Conservation (phyloP, 306 rosid genomes). For the Morella rubra region DNA sequence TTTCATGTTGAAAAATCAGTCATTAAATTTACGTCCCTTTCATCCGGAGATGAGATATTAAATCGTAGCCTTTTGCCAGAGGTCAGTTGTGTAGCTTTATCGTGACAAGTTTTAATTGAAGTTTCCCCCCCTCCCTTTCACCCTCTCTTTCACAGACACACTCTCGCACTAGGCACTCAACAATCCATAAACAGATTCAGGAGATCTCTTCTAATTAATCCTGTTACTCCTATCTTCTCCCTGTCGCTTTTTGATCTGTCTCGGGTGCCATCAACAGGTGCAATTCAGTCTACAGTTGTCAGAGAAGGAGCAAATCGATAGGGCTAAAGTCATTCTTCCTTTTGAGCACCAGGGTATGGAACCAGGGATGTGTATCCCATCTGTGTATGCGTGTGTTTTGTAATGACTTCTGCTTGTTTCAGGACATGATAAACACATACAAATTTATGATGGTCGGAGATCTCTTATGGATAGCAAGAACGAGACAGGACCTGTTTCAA, state of each 20-base stretch:
- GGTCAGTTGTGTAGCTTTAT: constrained; percentile 49
- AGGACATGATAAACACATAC: constrained; percentile 79
- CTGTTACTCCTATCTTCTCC: neutral
- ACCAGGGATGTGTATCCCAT: constrained; percentile 8
- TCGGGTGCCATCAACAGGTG: constrained; percentile 48
- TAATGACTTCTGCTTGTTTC: constrained; percentile 17
- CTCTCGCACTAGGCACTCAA: neutral
- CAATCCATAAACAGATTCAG: neutral
- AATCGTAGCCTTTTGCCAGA: constrained; percentile 67
- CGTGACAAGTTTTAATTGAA: constrained; percentile 14
- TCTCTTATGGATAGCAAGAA: constrained; percentile 45
- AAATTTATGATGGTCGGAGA: constrained; percentile 88
- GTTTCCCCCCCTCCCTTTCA: constrained; percentile 10
- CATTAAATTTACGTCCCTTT: constrained; percentile 51
- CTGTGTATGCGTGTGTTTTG: neutral
- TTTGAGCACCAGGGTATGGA: constrained; percentile 90
- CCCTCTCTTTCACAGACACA: neutral
- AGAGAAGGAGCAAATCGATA: constrained; percentile 83
- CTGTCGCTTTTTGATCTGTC: no score
- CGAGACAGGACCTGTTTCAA: constrained; percentile 37
- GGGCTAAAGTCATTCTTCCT: constrained; percentile 90
- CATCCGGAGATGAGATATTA: constrained; percentile 48
- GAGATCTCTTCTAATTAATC: neutral
- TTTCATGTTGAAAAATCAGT: constrained; percentile 53
- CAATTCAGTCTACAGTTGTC: constrained; percentile 87